Conservation (phyloP, 176 grass and related monocot genomes). For the Urochloa ruziziensis region DNA sequence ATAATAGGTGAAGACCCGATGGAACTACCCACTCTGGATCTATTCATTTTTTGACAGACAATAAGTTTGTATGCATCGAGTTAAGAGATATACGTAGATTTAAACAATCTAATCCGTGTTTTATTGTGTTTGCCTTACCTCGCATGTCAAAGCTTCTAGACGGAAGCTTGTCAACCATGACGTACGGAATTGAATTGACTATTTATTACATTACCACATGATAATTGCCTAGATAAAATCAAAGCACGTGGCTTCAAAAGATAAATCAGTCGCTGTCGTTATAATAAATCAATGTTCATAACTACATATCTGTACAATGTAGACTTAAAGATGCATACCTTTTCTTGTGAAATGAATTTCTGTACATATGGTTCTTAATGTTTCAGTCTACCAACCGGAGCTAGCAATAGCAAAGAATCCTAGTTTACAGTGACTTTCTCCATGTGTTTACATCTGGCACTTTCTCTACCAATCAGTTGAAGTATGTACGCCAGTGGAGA, state of each 20-base stretch:
- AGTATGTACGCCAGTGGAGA: not conserved
- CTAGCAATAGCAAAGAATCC: not conserved
- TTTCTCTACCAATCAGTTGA: not conserved
- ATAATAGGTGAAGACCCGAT: no score
- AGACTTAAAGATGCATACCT: not conserved
- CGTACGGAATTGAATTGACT: no score
- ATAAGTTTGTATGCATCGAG: no score
- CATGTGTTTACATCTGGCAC: not conserved
- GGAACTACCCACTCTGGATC: no score
- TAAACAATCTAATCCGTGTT: no score
- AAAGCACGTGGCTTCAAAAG: not conserved
- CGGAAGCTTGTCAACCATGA: not conserved
- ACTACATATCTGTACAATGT: not conserved
- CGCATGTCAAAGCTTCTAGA: constrained; percentile 1
- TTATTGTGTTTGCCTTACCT: no score
- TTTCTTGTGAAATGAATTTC: not conserved
- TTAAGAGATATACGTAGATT: no score
- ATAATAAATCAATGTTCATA: not conserved
- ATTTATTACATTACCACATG: not conserved
- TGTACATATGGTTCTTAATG: not conserved
- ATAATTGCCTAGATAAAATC: not conserved
- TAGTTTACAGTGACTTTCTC: not conserved
- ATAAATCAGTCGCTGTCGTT: not conserved
- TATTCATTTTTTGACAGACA: no score
- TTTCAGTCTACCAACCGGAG: not conserved